phyloP scores from a whole-genome alignment of 805 yeast genomes.

The Zygosaccharomyces rouxii region DNA sequence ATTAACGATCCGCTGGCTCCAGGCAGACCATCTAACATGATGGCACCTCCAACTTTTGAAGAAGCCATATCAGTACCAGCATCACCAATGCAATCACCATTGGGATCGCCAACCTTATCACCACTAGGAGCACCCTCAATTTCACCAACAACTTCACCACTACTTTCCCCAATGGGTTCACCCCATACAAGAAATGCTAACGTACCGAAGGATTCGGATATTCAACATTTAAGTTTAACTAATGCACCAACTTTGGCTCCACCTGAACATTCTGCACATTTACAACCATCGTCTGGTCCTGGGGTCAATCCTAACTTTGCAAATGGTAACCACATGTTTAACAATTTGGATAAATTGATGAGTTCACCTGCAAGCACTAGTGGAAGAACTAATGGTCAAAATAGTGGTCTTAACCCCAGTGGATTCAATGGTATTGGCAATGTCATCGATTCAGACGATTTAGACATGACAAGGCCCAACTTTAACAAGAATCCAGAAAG shows the following conservation, averaged over 20 bases:
- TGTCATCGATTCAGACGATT: conserved; percentile 2
- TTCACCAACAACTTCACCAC: conserved; percentile 1
- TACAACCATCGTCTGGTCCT: neutral
- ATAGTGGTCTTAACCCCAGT: neutral
- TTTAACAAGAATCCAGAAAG: neutral
- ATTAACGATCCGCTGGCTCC: conserved; percentile 10
- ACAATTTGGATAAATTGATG: conserved; percentile 22
- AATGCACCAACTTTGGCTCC: conserved; percentile 1
- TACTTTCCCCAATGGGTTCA: neutral
- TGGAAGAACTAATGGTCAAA: neutral
- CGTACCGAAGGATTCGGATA: neutral
- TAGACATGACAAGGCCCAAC: conserved; percentile 2
- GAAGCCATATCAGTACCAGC: conserved; percentile 52
- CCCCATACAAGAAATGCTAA: neutral
- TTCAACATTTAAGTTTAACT: conserved; percentile 1
- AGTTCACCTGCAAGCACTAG: conserved; percentile 9
- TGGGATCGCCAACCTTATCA: conserved; percentile 11
- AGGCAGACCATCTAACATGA: conserved; percentile 13
- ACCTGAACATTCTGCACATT: neutral
- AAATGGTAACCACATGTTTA: conserved; percentile 12
- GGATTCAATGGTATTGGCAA: neutral
- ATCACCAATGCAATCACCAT: conserved; percentile 39
- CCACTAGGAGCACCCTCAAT: neutral
- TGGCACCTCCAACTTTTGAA: conserved; percentile 57
- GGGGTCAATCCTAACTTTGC: conserved; percentile 6